Percentiles rank a stretch among this genome's conserved stretches.
phyloP scores from a whole-genome alignment of 2,329 filamentous ascomycete species.

The Sphaerostilbella broomeana region DNA sequence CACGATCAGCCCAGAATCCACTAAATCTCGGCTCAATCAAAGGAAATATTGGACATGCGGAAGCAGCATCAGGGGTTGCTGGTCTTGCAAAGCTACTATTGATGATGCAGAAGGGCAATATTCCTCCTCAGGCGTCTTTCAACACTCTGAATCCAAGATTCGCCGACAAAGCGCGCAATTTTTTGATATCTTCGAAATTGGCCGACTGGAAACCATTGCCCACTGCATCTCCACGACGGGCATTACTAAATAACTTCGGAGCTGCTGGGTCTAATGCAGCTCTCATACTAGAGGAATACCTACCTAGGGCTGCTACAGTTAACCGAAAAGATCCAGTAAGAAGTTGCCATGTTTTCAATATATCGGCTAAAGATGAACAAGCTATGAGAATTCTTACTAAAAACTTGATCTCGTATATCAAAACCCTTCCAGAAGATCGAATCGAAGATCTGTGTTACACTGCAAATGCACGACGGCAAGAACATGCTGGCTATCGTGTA shows the following conservation, averaged over 20 bases:
- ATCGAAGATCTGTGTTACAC: constrained; percentile 22
- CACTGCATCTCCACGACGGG: constrained; percentile 16
- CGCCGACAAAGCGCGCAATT: constrained; percentile 11
- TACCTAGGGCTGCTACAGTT: background rate
- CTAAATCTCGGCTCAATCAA: constrained; percentile 26
- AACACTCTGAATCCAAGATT: constrained; percentile 25
- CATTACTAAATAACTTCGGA: constrained; percentile 31
- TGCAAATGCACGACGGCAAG: no score
- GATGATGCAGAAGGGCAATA: constrained; percentile 23
- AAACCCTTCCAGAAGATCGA: constrained; percentile 1
- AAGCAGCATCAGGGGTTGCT: constrained; percentile 24
- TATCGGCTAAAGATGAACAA: constrained; percentile 8
- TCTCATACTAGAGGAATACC: constrained; percentile 15
- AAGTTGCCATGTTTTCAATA: constrained; percentile 15
- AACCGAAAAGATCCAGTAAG: background rate
- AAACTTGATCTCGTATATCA: constrained; percentile 9
- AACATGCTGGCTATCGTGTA: no score
- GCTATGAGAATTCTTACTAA: constrained; percentile 10
- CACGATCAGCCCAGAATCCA: background rate
- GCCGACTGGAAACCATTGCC: constrained; percentile 20
- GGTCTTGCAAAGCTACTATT: constrained; percentile 26
- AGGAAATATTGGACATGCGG: constrained; percentile 25
- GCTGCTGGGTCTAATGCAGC: constrained; percentile 30
- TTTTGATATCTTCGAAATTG: constrained; percentile 10
- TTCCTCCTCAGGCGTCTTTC: constrained; percentile 23